Evolutionary conservation across 192 early-diverging fungal genomes (phyloP).

Genomic region (Ramicandelaber brevisporus): DNA sequence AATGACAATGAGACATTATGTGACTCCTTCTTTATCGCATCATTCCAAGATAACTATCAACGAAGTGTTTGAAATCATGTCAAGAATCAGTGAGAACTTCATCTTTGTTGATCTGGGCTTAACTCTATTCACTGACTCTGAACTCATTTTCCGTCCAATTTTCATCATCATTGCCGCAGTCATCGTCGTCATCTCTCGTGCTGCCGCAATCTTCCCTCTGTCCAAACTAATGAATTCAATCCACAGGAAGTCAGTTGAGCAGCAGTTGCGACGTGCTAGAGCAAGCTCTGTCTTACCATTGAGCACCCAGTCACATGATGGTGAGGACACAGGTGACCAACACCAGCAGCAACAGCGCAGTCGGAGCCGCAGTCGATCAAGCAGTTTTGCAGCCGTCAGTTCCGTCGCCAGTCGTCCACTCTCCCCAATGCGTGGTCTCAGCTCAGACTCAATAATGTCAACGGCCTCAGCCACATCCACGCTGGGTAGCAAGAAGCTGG

Average conservation of each 20-base stretch:
- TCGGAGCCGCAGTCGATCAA: no score
- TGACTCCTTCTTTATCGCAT: slow-evolving; percentile 66
- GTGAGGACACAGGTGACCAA: slow-evolving; percentile 7
- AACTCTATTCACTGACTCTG: slow-evolving; percentile 61
- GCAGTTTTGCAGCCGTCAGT: no score
- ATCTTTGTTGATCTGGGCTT: slow-evolving; percentile 92
- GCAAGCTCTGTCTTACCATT: slow-evolving; percentile 20
- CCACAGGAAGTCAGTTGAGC: slow-evolving; percentile 18
- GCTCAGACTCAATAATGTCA: no score
- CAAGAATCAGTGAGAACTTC: slow-evolving; percentile 86
- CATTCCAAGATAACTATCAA: slow-evolving; percentile 58
- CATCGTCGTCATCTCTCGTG: slow-evolving; percentile 69
- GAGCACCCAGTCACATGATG: slow-evolving; percentile 13
- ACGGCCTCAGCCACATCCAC: not conserved
- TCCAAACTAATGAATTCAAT: slow-evolving; percentile 56
- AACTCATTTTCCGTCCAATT: slow-evolving; percentile 40
- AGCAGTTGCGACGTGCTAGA: no score
- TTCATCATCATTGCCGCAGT: slow-evolving; percentile 52
- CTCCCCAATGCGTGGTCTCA: no score
- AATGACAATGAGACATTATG: slow-evolving; percentile 82
- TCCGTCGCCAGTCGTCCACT: no score
- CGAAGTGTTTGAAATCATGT: slow-evolving; percentile 78
- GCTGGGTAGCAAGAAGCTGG: not conserved
- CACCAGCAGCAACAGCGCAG: no score
- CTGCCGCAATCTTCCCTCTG: slow-evolving; percentile 63